Base-by-base conservation (phyloP, 1,284 basidiomycete species). In the Trichosporon ovoides region DNA sequence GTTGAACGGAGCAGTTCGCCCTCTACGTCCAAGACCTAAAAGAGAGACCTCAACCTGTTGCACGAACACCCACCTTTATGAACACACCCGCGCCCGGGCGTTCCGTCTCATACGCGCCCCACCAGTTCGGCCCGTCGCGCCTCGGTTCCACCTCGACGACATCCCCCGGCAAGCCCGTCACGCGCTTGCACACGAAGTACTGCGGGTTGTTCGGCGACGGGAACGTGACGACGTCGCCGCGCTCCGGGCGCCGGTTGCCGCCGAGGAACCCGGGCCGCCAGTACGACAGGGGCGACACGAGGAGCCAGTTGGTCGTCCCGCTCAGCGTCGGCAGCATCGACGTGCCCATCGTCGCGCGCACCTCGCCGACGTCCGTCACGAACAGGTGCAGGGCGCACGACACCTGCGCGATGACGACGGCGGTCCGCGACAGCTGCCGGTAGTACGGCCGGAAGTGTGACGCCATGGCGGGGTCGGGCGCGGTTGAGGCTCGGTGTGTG, bases 101-200 rank as follows among this genome's bases (percentile, higher is more conserved):
- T 22, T 48, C 43, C 7, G 28, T 50, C 18, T 24, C 48, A 22
- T 7, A 33, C 19, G 20, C 50, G 34, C 38, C 55, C 46, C 48
- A 53, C 58, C 63, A 38, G 78, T 82, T 12, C 82, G 83, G 20
- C 82, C 49, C 48, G 3, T 46, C 38, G 3, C 62, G 51, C 82
- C 71, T 56, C 11, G 94, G 81, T 62, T 98, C 92, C 28, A 95
- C 85, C 63, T 91, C 91, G 22, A 98, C 75, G 19, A 87, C 79
- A 74, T 98, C 95, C 2, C 95, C 95, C 19, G 91, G 87, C 18
- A 98, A 77, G 0, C 92, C 95, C 19, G 97, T 81, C 14, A 98
- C 81, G 38, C 95, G 85, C 79, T 98, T 98, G 78, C 92, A 95
- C 20, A 97, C 84, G 22, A 85, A 80, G n/a, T 48, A 55, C 24